Evolutionary conservation across 2,329 filamentous ascomycete genomes (phyloP).

Genomic region (Myriosclerotinia duriaeana): DNA sequence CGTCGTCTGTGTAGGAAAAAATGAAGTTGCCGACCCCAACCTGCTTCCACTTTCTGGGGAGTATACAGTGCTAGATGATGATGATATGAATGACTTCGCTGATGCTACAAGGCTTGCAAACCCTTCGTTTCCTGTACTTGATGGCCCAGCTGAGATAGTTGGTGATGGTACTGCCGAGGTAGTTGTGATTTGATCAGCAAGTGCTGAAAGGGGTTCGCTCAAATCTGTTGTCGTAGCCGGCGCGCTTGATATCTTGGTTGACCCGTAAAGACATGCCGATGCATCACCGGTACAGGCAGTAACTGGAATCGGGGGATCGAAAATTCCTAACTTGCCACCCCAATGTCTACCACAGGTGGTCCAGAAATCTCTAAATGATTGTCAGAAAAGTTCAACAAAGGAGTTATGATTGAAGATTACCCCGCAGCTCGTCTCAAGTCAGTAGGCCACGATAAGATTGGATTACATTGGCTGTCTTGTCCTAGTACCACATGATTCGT

Average conservation of each 20-base stretch:
- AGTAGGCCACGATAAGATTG: conserved; percentile 40
- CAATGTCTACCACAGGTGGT: conserved; percentile 40
- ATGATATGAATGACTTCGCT: not conserved
- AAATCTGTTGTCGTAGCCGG: not conserved
- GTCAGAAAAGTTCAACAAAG: conserved; percentile 4
- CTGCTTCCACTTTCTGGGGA: not conserved
- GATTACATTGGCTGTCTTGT: conserved; percentile 38
- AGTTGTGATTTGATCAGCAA: conserved; percentile 5
- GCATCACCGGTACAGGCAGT: conserved; percentile 32
- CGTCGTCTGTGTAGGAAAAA: not conserved
- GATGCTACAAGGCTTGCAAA: not conserved
- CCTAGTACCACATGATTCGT: conserved; percentile 10
- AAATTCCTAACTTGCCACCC: conserved; percentile 40
- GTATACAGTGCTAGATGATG: not conserved
- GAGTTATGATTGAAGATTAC: conserved; percentile 5
- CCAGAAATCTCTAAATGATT: conserved; percentile 34
- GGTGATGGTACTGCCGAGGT: not conserved
- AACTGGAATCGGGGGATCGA: conserved; percentile 44
- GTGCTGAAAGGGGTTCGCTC: not conserved
- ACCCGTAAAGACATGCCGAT: conserved; percentile 22
- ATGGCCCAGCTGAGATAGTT: conserved; percentile 1
- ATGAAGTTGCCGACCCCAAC: no score
- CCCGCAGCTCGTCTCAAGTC: conserved; percentile 31
- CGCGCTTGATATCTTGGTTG: not conserved
- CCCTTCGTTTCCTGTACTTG: conserved; percentile 3